Base-by-base conservation (phyloP, 106 monocot genomes). In the Dactylorhiza incarnata region DNA sequence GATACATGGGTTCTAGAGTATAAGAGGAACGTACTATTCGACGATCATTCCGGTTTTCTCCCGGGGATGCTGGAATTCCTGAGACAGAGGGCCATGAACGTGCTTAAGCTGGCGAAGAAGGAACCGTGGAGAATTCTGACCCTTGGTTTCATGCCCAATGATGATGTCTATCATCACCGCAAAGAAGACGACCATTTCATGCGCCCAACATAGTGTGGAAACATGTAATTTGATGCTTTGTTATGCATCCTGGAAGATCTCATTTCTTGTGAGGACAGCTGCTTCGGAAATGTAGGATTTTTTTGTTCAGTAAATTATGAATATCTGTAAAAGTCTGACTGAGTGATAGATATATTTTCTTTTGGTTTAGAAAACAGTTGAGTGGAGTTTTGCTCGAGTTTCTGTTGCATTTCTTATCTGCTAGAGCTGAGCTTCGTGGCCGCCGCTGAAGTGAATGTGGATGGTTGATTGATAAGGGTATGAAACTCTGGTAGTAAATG, bases 1-100 rank as follows among this genome's bases (percentile, higher is more conserved):
- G 54, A 87, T 25, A 92, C 92, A 3, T 92, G 89, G 92, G 85
- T 91, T 1, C 75, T 89, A 62, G 89, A 92, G 79, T 92, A 92
- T 62, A 52, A 74, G 75, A 81, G 78, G n/a, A 83, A 59, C 22
- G 12, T 20, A 65, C 72, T 72, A 10, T n/a, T 85, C 26, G 52
- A 83, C 49, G 72, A 85, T 73, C 81, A 15, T 15, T 52, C 17
- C 1, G 45, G 24, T 17, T 17, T 69, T 14, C 69, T 69, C 45
- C 46, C 17, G 45, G 45, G 9, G 7, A 5, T 11, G 24, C 7
- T 44, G 45, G 69, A 46, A 1, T 16, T 69, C 17, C 11, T 69
- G 10, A 45, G 45, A n/a, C 16, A 45, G 69, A 66, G 66, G 5
- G 24, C 37, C 37, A 26, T 66, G 9, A 66, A 26, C 12, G 13